Base-by-base conservation (phyloP, 1,139 yeast species). In the Hyphopichia buzzinii region DNA sequence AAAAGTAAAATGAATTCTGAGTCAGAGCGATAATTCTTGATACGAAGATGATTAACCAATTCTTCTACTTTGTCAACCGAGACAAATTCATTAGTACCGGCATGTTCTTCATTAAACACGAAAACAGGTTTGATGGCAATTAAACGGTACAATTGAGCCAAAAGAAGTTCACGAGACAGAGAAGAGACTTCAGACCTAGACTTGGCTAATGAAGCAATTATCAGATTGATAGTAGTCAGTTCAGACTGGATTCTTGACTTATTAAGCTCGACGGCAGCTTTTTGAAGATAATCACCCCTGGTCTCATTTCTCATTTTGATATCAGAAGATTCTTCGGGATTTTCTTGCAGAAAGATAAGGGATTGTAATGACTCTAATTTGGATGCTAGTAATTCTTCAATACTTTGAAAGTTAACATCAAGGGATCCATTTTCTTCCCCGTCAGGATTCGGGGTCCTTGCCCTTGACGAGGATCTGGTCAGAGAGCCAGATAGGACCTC, bases 91-190 rank as follows among this genome's bases (percentile, higher is more conserved):
- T 45, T 41, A 2, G 67, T 55, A 2, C 67, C 72, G 2, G 51
- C 42, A 31, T 58, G 54, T 34, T 65, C 65, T 31, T 69, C 75
- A 39, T 71, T 69, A 40, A 56, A 59, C 3, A 64, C 59, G 6
- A 58, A 38, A 33, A 72, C 52, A 2, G 79, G 74, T 40, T 67
- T 68, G 14, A 67, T 62, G 4, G 71, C 72, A 29, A 72, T 59
- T 48, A 74, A 54, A 41, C 71, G 71, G 48, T 68, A 75, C 33
- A 77, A 57, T 50, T 77, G 80, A 7, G 77, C 77, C 44, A 75
- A 56, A 23, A 77, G 59, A 40, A 74, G 50, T 46, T 76, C 81
- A 39, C 81, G 54, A n/a, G 78, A 72, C 33, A 54, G 60, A 1
- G 76, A 60, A 13, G 77, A 70, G 3, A 77, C 73, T 39, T 69